These are phyloP conservation scores for Lentinula edodes DNA, from an alignment of 768 basidiomycete species.

Conservation along the genomic window DNA sequence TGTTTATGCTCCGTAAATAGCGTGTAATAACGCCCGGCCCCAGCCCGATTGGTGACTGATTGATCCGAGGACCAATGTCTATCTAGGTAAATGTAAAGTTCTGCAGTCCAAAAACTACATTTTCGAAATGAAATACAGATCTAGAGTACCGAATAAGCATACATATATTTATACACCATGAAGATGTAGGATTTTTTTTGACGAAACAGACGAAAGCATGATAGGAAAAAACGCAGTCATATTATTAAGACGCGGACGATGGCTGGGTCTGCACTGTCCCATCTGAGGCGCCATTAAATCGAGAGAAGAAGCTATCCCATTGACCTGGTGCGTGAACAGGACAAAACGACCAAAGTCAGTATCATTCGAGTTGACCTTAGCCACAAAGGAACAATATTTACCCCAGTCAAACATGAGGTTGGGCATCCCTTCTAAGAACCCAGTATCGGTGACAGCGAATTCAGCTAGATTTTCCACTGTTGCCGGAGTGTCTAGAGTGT, in stretches of 20 bases:
- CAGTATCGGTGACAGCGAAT: constrained; percentile 60
- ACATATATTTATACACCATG: too few species aligned
- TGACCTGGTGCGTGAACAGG: constrained; percentile 42
- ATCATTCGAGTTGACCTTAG: background rate
- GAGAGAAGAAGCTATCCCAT: constrained; percentile 79
- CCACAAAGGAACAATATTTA: constrained; percentile 26
- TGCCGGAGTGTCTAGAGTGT: constrained; percentile 60
- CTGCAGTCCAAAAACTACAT: too few species aligned
- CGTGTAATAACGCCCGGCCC: too few species aligned
- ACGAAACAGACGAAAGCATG: too few species aligned
- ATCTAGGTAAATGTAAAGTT: too few species aligned
- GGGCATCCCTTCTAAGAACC: constrained; percentile 74
- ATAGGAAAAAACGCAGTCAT: too few species aligned
- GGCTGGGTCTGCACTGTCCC: background rate
- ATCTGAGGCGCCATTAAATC: constrained; percentile 29
- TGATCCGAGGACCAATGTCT: too few species aligned
- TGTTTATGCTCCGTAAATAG: too few species aligned
- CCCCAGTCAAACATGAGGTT: constrained; percentile 88
- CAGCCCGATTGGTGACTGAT: too few species aligned
- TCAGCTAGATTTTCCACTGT: constrained; percentile 53
- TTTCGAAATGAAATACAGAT: too few species aligned
- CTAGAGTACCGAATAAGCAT: too few species aligned
- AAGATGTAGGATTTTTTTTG: too few species aligned
- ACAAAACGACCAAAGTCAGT: background rate
- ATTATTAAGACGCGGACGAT: background rate